phyloP scores from a whole-genome alignment of 2,329 filamentous ascomycete genomes.

The Curvularia hawaiiensis region DNA sequence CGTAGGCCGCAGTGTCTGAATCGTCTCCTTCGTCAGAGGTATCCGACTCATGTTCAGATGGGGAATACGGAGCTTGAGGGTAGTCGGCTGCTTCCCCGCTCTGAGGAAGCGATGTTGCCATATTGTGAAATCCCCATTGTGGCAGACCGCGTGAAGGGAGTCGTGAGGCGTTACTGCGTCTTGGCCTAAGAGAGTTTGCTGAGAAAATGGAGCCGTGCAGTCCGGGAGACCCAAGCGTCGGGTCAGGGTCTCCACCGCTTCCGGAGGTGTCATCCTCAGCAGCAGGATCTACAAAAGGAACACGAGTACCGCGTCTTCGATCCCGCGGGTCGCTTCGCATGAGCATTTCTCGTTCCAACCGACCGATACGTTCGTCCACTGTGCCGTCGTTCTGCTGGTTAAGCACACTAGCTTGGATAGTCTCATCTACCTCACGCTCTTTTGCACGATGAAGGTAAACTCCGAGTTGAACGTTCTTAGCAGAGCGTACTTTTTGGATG shows the following conservation, averaged over 20 bases:
- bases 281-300: slow-evolving; percentile 28
- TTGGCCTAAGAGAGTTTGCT: slow-evolving; percentile 23
- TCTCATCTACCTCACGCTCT: slow-evolving; percentile 57
- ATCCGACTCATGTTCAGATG: slow-evolving; percentile 32
- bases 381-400: slow-evolving; percentile 49
- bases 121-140: slow-evolving; percentile 18
- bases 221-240: slow-evolving; percentile 37
- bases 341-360: slow-evolving; percentile 59
- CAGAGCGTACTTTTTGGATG: slow-evolving; percentile 62
- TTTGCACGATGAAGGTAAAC: slow-evolving; percentile 65
- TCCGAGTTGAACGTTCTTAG: slow-evolving; percentile 62
- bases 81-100: slow-evolving; percentile 25
- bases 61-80: slow-evolving; percentile 21
- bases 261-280: slow-evolving; percentile 52
- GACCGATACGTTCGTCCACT: slow-evolving; percentile 60
- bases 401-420: slow-evolving; percentile 45
- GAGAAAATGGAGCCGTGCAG: slow-evolving; percentile 32
- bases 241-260: slow-evolving; percentile 53
- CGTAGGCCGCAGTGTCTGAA: slow-evolving; percentile 24
- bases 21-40: slow-evolving; percentile 37
- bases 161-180: slow-evolving; percentile 24
- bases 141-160: slow-evolving; percentile 22
- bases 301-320: slow-evolving; percentile 35
- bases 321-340: slow-evolving; percentile 48
- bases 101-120: slow-evolving; percentile 23